These are phyloP conservation scores for Colletotrichum falcatum DNA, from an alignment of 2,329 filamentous ascomycete genomes.

Conservation along the genomic window DNA sequence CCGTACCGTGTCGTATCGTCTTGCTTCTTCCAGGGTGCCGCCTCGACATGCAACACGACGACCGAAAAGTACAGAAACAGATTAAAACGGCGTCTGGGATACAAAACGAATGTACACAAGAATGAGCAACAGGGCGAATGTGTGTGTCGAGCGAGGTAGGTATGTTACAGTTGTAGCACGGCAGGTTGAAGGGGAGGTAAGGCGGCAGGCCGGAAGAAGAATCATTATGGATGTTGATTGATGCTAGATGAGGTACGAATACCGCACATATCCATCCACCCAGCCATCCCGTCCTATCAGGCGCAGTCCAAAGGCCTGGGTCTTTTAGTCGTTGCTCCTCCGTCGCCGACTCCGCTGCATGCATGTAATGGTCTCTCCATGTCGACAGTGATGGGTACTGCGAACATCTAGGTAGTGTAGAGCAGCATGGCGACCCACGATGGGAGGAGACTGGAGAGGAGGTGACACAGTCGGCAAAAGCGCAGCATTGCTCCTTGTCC, in stretches of 20 bases:
- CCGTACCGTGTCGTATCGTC: background rate
- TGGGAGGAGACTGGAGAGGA: background rate
- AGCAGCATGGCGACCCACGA: conserved; percentile 8
- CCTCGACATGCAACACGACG: background rate
- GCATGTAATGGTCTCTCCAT: background rate
- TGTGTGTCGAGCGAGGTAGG: conserved; percentile 13
- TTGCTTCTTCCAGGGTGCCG: conserved; percentile 3
- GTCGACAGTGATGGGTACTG: background rate
- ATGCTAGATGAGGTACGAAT: conserved; percentile 21
- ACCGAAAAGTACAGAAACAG: background rate
- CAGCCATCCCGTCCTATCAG: conserved; percentile 17
- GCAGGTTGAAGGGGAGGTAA: conserved; percentile 4
- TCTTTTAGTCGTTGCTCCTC: conserved; percentile 19
- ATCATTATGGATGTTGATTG: conserved; percentile 30
- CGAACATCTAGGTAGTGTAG: no score
- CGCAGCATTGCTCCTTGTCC: conserved; percentile 7
- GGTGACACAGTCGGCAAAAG: conserved; percentile 30
- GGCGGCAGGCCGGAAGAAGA: conserved; percentile 20
- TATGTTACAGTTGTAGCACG: background rate
- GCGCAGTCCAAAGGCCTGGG: conserved; percentile 9
- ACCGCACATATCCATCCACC: conserved; percentile 5
- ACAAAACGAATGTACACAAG: conserved; percentile 10
- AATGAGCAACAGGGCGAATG: background rate
- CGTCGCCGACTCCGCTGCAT: conserved; percentile 4
- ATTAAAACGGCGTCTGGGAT: background rate